phyloP scores from a whole-genome alignment of 2,329 filamentous ascomycete species.

The Colletotrichum sojae region DNA sequence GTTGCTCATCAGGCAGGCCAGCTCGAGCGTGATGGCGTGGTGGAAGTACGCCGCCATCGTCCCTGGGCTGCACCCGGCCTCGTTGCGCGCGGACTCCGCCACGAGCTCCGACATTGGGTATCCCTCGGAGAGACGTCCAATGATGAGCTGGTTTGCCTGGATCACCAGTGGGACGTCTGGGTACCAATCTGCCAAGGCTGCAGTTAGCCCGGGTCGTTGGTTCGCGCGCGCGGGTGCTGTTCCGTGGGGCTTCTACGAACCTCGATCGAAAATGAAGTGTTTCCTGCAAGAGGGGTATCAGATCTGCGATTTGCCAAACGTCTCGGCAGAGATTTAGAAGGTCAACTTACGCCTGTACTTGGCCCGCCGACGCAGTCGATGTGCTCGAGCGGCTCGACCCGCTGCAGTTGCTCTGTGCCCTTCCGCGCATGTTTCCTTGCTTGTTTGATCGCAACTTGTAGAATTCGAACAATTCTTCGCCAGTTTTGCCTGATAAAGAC shows the following conservation, averaged over 20 bases:
- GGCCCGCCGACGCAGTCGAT: neutral
- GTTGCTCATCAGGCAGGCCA: conserved; percentile 38
- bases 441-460: neutral
- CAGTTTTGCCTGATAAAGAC: neutral
- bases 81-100: conserved; percentile 32
- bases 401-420: conserved; percentile 33
- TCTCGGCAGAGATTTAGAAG: too few species aligned
- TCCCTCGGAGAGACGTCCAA: conserved; percentile 33
- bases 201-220: neutral
- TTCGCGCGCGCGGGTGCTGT: neutral
- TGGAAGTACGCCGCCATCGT: conserved; percentile 40
- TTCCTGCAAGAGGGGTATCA: conserved; percentile 13
- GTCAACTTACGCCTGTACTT: conserved; percentile 9
- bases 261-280: conserved; percentile 38
- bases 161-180: conserved; percentile 38
- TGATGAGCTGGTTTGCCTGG: conserved; percentile 37
- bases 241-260: conserved; percentile 9
- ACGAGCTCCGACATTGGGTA: conserved; percentile 30
- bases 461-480: neutral
- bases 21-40: conserved; percentile 32
- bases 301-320: neutral
- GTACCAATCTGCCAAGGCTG: conserved; percentile 23
- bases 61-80: conserved; percentile 30
- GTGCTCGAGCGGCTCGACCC: conserved; percentile 34
- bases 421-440: conserved; percentile 25